Evolutionary conservation across 495 filamentous ascomycete species (phyloP).

Genomic region (Rhizodiscina lignyota): DNA sequence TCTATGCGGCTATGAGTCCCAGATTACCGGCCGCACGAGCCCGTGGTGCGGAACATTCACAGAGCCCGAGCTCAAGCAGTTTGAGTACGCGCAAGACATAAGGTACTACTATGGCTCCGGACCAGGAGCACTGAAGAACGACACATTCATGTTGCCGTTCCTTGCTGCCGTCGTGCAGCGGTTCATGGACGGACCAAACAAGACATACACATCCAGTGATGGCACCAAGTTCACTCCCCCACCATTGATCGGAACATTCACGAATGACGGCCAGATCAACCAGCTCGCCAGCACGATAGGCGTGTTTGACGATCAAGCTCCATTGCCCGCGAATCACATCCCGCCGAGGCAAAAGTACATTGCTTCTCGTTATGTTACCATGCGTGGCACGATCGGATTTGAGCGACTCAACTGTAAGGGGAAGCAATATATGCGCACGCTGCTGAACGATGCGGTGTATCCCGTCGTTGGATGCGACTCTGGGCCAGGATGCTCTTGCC

Average conservation of each 20-base stretch:
- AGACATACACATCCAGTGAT: slow-evolving; percentile 24
- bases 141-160: slow-evolving; percentile 37
- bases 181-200: slow-evolving; percentile 27
- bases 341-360: slow-evolving; percentile 30
- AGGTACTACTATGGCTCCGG: slow-evolving; percentile 44
- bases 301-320: slow-evolving; percentile 24
- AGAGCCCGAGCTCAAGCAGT: slow-evolving; percentile 35
- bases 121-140: too few relatives aligned
- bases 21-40: slow-evolving; percentile 32
- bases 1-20: slow-evolving; percentile 43
- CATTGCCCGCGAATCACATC: slow-evolving; percentile 29
- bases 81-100: slow-evolving; percentile 44
- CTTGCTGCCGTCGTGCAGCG: slow-evolving; percentile 30
- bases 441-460: slow-evolving; percentile 41
- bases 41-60: slow-evolving; percentile 47
- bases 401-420: slow-evolving; percentile 32
- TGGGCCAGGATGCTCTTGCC: slow-evolving; percentile 37
- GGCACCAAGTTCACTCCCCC: slow-evolving; percentile 28
- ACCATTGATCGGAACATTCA: slow-evolving; percentile 33
- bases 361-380: slow-evolving; percentile 37
- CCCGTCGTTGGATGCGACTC: slow-evolving; percentile 31
- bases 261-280: slow-evolving; percentile 43
- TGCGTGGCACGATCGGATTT: slow-evolving; percentile 40
- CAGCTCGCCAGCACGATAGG: slow-evolving; percentile 42
- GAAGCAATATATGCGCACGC: slow-evolving; percentile 31